A percentile compares a stretch with the other conserved stretches of the same genome.
Evolutionary conservation across 257 asterid species (phyloP).

Genomic region (Solanum arcanum): DNA sequence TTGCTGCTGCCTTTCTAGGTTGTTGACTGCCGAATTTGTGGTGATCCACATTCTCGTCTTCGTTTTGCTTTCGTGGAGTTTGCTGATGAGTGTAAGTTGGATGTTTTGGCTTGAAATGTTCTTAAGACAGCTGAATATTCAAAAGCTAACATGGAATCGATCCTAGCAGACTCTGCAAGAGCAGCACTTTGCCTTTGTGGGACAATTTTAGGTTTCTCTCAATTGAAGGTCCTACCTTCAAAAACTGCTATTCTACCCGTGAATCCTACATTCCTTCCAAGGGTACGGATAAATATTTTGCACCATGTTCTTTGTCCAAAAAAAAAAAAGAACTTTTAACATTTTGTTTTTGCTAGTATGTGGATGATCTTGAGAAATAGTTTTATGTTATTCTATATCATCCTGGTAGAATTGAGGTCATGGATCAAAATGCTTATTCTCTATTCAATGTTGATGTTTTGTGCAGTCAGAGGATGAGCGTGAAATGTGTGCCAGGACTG

Average conservation of each 20-base stretch:
- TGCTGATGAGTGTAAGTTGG: slow-evolving; percentile 69
- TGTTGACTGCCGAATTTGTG: slow-evolving; percentile 96
- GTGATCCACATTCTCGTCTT: slow-evolving; percentile 95
- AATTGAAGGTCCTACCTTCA: slow-evolving; percentile 83
- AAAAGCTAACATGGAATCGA: slow-evolving; percentile 4
- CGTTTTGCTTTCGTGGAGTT: slow-evolving; percentile 98
- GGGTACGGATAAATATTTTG: slow-evolving; percentile 37
- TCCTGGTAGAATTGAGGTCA: not conserved
- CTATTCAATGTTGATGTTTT: not conserved
- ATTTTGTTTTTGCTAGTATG: not conserved
- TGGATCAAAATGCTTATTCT: not conserved
- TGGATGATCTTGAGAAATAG: not conserved
- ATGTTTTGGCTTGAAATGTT: not conserved
- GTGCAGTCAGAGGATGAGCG: slow-evolving; percentile 89
- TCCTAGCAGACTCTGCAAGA: slow-evolving; percentile 63
- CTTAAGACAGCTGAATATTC: not conserved
- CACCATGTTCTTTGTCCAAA: not conserved
- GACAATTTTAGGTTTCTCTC: slow-evolving; percentile 63
- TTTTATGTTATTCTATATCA: not conserved
- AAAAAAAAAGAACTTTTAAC: not conserved
- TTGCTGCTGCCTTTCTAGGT: slow-evolving; percentile 38
- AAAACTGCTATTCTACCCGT: slow-evolving; percentile 96
- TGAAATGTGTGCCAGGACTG: slow-evolving; percentile 96
- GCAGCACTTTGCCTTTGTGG: slow-evolving; percentile 67
- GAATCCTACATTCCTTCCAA: slow-evolving; percentile 90